Base-by-base conservation (phyloP, 1,139 yeast species). In the Kodamaea suecica region DNA sequence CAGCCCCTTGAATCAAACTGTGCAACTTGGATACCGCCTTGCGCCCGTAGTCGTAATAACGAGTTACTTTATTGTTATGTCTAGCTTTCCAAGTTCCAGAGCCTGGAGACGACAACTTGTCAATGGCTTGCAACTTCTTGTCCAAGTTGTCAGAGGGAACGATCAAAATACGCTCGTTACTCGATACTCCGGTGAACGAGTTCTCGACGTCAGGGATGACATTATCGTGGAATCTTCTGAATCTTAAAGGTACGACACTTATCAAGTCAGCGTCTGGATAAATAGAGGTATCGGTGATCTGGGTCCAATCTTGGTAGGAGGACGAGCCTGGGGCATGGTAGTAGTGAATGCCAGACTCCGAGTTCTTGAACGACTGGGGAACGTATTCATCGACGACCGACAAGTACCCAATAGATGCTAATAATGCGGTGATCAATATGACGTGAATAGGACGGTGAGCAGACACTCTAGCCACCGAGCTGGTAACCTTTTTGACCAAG, bases 381-480 rank as follows among this genome's bases (percentile, higher is more conserved):
- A 84, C 70, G 50, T 86, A 85, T 45, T 84, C 83, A 54, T 86
- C 95, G 27, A 88, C 82, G 14, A 87, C 78, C 12, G 92, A 77
- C 48, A 87, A 73, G 59, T 87, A 92, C 9, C 94, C 87, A 37
- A 84, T 66, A 7, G 95, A 82, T 2, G 95, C 95, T 39, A 86
- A 62, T 37, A 87, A 63, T 19, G 94, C 74, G 12, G 90, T 76
- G 43, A 79, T 55, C 34, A 88, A 79, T 40, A 92, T 80, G 40
- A 90, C 77, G 59, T 92, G 98, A 48, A 92, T 87, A 23, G 99
- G 99, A 51, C 82, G 77, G 45, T 77, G 78, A 14, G 96, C 95
- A 33, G 92, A 79, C 28, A 73, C 59, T 45, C 72, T 75, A 24
- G 95, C 84, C 41, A 82, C 50, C 30, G 62, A 58, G 38, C 70